These are phyloP conservation scores for Musa itinerans DNA, from an alignment of 176 grass and related monocot genomes.

Conservation along the genomic window DNA sequence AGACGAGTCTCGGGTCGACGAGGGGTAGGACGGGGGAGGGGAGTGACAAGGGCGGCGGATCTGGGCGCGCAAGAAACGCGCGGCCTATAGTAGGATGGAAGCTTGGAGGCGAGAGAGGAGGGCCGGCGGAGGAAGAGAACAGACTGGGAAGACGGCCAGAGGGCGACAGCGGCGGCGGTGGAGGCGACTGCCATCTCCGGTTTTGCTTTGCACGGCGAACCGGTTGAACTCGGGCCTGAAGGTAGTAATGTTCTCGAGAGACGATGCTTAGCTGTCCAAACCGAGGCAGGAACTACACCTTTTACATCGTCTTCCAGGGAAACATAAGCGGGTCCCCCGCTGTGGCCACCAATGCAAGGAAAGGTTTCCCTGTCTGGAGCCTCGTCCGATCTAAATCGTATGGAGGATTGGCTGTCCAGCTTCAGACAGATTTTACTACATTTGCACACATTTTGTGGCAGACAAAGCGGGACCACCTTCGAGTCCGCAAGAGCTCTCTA, in stretches of 20 bases:
- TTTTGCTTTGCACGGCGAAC: neutral
- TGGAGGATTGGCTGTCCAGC: too few species aligned
- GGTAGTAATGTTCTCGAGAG: neutral
- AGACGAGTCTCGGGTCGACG: conserved; percentile 11
- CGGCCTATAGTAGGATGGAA: neutral
- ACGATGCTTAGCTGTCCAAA: neutral
- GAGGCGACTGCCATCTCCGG: neutral
- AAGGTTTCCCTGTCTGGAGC: too few species aligned
- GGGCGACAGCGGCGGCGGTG: neutral
- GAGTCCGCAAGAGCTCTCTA: too few species aligned
- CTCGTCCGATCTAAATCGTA: too few species aligned
- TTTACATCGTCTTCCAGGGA: too few species aligned
- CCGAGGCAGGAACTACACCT: neutral
- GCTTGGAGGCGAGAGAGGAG: neutral
- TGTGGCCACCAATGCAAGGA: too few species aligned
- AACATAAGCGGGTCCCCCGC: too few species aligned
- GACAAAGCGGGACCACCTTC: too few species aligned
- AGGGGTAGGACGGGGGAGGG: conserved; percentile 7
- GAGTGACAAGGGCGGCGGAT: neutral
- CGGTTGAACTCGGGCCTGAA: neutral
- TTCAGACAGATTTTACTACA: too few species aligned
- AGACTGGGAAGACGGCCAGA: conserved; percentile 3
- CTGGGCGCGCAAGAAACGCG: conserved; percentile 18
- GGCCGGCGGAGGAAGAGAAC: conserved; percentile 5
- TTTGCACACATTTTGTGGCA: too few species aligned